phyloP scores from a whole-genome alignment of 805 yeast species.

The Suhomyces prunicola region DNA sequence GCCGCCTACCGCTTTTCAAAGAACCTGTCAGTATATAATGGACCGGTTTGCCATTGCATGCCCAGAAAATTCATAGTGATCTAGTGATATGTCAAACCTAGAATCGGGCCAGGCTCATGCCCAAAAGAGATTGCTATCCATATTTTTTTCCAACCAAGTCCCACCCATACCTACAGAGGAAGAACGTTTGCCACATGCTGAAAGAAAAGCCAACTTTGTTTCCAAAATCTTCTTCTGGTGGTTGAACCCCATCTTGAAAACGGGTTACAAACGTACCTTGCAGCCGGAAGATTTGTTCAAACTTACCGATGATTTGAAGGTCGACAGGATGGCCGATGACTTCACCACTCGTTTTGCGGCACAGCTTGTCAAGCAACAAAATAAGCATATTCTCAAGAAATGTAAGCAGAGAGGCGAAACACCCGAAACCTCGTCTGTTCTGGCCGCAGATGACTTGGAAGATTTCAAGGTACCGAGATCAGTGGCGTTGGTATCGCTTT shows the following conservation, averaged over 20 bases:
- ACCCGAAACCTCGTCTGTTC: constrained; percentile 18
- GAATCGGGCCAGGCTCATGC: constrained; percentile 13
- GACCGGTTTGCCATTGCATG: background rate
- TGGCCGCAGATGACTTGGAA: constrained; percentile 21
- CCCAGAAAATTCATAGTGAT: background rate
- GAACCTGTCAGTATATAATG: background rate
- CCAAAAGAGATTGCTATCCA: constrained; percentile 36
- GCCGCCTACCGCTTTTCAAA: background rate
- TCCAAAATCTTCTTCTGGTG: constrained; percentile 59
- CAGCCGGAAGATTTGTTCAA: constrained; percentile 58
- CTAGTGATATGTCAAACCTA: background rate
- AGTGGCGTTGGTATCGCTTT: constrained; percentile 16
- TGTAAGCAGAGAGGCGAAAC: constrained; percentile 24
- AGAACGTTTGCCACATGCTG: constrained; percentile 48
- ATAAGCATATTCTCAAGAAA: constrained; percentile 21
- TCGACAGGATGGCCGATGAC: constrained; percentile 21
- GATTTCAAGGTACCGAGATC: constrained; percentile 29
- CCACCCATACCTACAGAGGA: constrained; percentile 53
- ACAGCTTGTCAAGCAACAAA: constrained; percentile 9
- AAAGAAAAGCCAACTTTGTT: constrained; percentile 34
- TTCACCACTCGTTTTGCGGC: constrained; percentile 13
- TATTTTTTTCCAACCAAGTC: constrained; percentile 34
- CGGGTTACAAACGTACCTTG: constrained; percentile 72
- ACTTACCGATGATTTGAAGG: constrained; percentile 31
- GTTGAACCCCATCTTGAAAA: constrained; percentile 58